Evolutionary conservation across 2,329 filamentous ascomycete species (phyloP).

Genomic region (Aspergillus awamori): DNA sequence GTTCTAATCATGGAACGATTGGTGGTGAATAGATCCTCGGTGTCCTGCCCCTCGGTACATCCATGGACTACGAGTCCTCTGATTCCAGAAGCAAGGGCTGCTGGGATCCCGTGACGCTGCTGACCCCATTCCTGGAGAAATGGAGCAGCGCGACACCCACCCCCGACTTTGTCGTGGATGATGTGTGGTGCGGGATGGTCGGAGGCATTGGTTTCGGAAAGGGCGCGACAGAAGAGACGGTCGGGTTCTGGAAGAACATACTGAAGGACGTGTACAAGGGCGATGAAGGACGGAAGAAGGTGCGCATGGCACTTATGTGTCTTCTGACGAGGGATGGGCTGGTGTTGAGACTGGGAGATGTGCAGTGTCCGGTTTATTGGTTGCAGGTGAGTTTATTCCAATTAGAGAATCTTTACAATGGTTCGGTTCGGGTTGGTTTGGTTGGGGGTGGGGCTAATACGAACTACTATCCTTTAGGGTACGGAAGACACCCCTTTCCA

Average conservation of each 20-base stretch:
- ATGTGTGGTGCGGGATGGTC: constrained; percentile 50
- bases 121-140: constrained; percentile 40
- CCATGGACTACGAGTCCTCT: constrained; percentile 54
- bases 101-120: constrained; percentile 49
- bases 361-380: constrained; percentile 56
- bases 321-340: constrained; percentile 54
- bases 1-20: neutral
- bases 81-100: constrained; percentile 50
- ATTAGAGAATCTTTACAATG: neutral
- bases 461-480: constrained; percentile 11
- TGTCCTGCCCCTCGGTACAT: constrained; percentile 56
- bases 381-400: constrained; percentile 43
- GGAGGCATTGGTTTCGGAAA: constrained; percentile 53
- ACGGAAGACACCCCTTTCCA: constrained; percentile 23
- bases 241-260: constrained; percentile 49
- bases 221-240: constrained; percentile 37
- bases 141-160: constrained; percentile 46
- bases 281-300: constrained; percentile 52
- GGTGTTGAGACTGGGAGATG: constrained; percentile 49
- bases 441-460: neutral
- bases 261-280: constrained; percentile 52
- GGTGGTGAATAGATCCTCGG: constrained; percentile 47
- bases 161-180: constrained; percentile 46
- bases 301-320: constrained; percentile 55
- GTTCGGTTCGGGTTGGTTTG: neutral